A percentile compares a stretch with the other conserved stretches of the same genome.
phyloP scores from a whole-genome alignment of 2,329 filamentous ascomycete species.

The Botrytis elliptica region DNA sequence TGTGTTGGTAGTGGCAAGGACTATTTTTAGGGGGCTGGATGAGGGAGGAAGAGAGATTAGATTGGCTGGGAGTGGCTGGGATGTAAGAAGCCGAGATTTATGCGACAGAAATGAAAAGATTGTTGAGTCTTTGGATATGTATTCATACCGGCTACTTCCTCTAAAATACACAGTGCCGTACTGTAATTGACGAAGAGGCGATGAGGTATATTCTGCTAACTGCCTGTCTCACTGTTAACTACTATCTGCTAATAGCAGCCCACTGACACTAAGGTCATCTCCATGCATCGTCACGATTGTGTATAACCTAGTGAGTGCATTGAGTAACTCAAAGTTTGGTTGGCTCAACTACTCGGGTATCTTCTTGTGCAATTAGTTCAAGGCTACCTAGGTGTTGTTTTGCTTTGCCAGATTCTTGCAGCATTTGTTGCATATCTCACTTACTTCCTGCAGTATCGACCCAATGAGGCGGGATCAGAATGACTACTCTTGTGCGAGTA shows the following conservation, averaged over 20 bases:
- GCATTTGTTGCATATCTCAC: conserved; percentile 18
- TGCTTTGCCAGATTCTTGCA: not conserved
- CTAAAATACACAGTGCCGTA: not conserved
- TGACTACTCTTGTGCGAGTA: not conserved
- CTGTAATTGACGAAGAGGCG: not conserved
- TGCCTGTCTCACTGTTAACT: not conserved
- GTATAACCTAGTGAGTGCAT: not conserved
- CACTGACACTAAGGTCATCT: not conserved
- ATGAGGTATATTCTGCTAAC: not conserved
- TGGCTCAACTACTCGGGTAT: not conserved
- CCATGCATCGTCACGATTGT: not conserved
- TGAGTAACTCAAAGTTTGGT: not conserved
- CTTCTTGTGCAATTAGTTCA: not conserved
- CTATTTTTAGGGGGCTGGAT: conserved; percentile 4
- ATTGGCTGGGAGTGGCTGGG: conserved; percentile 4
- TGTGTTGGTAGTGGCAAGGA: not conserved
- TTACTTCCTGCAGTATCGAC: not conserved
- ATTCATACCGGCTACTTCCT: not conserved
- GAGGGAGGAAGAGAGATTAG: not conserved
- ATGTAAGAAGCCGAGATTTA: not conserved
- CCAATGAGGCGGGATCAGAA: not conserved
- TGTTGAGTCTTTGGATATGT: not conserved
- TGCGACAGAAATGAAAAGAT: not conserved
- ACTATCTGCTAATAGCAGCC: not conserved
- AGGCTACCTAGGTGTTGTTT: not conserved